Percentiles rank a stretch among this genome's conserved stretches.
These are phyloP conservation scores for Coemansia sp. DNA, from an alignment of 192 early-diverging fungal genomes.

Conservation along the genomic window DNA sequence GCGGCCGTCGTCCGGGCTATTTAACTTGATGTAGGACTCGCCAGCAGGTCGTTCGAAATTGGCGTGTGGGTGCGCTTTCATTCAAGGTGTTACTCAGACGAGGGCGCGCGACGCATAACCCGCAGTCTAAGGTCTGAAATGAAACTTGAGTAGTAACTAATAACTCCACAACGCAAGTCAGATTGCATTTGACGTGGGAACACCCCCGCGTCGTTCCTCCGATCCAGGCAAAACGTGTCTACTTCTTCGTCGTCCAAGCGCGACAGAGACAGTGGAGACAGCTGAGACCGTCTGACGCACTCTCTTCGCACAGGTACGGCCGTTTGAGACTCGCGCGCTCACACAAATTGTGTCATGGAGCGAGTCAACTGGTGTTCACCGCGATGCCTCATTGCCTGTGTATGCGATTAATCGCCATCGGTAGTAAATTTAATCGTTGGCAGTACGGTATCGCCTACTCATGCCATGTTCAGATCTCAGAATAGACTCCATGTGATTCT, in stretches of 20 bases:
- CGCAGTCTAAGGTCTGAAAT: background rate
- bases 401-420: background rate
- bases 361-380: background rate
- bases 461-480: background rate
- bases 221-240: constrained; percentile 4
- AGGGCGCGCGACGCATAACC: background rate
- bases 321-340: background rate
- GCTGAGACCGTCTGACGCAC: constrained; percentile 3
- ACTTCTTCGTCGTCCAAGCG: constrained; percentile 2
- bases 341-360: background rate
- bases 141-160: constrained; percentile 23
- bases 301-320: background rate
- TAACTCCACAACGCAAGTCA: constrained; percentile 5
- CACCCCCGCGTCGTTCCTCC: background rate
- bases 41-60: background rate
- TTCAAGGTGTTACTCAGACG: constrained; percentile 36
- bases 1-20: constrained; percentile 4
- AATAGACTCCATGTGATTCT: background rate
- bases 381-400: background rate
- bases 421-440: background rate
- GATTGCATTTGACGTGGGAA: constrained; percentile 1
- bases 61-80: constrained; percentile 1
- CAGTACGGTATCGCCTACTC: background rate
- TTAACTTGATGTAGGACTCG: background rate
- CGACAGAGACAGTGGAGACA: background rate